These are phyloP conservation scores for Serendipita sp. DNA, from an alignment of 1,284 basidiomycete genomes.

Conservation along the genomic window DNA sequence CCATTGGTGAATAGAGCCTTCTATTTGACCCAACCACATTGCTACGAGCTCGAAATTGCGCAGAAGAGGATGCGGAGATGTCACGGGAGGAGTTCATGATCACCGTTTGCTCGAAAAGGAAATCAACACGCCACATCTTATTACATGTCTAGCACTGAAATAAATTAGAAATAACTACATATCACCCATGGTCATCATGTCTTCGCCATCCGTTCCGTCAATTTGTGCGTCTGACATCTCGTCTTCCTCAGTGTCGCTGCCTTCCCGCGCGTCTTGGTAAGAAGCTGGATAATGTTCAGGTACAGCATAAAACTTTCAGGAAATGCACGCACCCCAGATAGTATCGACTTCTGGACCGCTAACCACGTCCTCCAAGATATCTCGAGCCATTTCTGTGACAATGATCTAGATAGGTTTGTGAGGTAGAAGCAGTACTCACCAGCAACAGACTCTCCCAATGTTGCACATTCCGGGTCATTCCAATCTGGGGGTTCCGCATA, in stretches of 20 bases:
- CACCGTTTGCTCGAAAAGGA: background rate
- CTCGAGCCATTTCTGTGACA: constrained; percentile 43
- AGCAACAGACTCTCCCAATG: constrained; percentile 33
- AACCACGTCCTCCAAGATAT: constrained; percentile 55
- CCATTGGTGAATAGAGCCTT: no score
- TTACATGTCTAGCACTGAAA: background rate
- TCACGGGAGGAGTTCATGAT: background rate
- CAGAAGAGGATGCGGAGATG: background rate
- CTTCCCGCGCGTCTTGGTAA: background rate
- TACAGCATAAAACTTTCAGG: background rate
- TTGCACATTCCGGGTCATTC: constrained; percentile 31
- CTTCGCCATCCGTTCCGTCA: background rate
- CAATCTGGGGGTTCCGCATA: constrained; percentile 56
- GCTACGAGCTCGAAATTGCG: no score
- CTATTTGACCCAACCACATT: no score
- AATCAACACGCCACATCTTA: background rate
- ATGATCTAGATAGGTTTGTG: background rate
- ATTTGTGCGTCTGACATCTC: no score
- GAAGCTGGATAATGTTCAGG: background rate
- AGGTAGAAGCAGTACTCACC: constrained; percentile 28
- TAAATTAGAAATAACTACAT: background rate
- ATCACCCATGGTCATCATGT: background rate
- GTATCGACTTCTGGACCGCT: constrained; percentile 63
- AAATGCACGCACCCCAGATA: constrained; percentile 50
- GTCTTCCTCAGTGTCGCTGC: background rate